These are phyloP conservation scores for Crithidia bombi DNA, from an alignment of 208 protist genomes.

Conservation along the genomic window DNA sequence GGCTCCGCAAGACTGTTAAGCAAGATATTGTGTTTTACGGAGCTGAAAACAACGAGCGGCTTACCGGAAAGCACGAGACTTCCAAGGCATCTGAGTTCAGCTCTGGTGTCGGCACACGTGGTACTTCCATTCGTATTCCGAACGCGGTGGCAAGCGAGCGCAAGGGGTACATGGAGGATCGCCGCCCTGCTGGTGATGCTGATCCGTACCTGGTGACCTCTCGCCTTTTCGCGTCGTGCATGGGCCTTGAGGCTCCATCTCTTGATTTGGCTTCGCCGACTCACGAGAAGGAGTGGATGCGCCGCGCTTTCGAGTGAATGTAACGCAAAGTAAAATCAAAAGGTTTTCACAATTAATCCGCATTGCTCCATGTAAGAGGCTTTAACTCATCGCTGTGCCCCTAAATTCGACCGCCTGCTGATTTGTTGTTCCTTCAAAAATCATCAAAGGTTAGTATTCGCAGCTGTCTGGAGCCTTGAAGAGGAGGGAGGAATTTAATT, in stretches of 20 bases:
- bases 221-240: conserved; percentile 85
- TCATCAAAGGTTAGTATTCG: neutral
- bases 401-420: conserved; percentile 11
- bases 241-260: conserved; percentile 56
- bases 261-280: conserved; percentile 64
- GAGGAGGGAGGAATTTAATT: neutral
- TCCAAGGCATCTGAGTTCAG: conserved; percentile 73
- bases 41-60: conserved; percentile 80
- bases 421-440: conserved; percentile 2
- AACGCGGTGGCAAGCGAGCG: conserved; percentile 87
- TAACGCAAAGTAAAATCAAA: conserved; percentile 7
- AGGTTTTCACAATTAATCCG: conserved; percentile 5
- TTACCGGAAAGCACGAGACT: conserved; percentile 91
- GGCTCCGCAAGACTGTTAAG: conserved; percentile 61
- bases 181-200: conserved; percentile 95
- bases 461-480: neutral
- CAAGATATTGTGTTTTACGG: conserved; percentile 92
- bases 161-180: conserved; percentile 97
- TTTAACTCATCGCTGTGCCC: neutral
- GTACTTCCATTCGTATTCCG: conserved; percentile 96
- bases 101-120: conserved; percentile 86
- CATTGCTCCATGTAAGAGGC: conserved; percentile 1
- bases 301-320: conserved; percentile 38
- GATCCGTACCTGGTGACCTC: conserved; percentile 97
- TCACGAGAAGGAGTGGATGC: conserved; percentile 80